phyloP scores from a whole-genome alignment of 495 filamentous ascomycete species.

The Xylaria scruposa region DNA sequence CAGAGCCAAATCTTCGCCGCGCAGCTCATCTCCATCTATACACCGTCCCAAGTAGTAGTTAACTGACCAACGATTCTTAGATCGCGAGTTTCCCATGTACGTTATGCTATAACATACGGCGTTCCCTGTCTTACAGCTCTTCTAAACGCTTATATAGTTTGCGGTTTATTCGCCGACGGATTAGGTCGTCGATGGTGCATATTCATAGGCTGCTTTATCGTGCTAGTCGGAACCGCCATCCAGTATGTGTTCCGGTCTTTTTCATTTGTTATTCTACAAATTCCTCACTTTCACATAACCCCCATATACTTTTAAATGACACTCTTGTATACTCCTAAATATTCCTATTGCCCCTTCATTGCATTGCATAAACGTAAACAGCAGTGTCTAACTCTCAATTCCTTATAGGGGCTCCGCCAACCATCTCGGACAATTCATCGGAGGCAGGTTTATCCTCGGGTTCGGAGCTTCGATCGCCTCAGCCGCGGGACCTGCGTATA shows the following conservation, averaged over 20 bases:
- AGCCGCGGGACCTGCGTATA: conserved; percentile 28
- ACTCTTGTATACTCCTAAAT: neutral
- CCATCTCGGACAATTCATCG: conserved; percentile 56
- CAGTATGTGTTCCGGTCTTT: conserved; percentile 34
- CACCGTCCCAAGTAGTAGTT: neutral
- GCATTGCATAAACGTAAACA: neutral
- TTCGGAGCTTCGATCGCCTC: conserved; percentile 26
- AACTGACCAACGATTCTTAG: conserved; percentile 1
- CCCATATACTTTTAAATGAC: neutral
- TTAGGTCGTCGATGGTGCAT: conserved; percentile 61
- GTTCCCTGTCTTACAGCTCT: neutral
- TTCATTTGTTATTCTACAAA: neutral
- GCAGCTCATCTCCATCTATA: neutral
- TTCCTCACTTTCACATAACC: neutral
- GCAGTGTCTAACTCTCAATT: neutral
- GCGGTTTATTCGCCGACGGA: conserved; percentile 45
- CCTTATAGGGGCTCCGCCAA: conserved; percentile 43
- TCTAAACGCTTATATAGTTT: conserved; percentile 31
- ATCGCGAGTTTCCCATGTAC: conserved; percentile 49
- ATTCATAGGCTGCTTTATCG: conserved; percentile 58
- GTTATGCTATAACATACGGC: neutral
- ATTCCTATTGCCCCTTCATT: too few relatives aligned
- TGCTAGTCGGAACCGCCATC: conserved; percentile 61
- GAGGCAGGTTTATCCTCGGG: conserved; percentile 63
- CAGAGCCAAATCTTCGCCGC: neutral